Evolutionary conservation across 495 filamentous ascomycete genomes (phyloP), one percentile per base, ranked within the genome.

Genomic region (Aspergillus sclerotiicarbonarius): DNA sequence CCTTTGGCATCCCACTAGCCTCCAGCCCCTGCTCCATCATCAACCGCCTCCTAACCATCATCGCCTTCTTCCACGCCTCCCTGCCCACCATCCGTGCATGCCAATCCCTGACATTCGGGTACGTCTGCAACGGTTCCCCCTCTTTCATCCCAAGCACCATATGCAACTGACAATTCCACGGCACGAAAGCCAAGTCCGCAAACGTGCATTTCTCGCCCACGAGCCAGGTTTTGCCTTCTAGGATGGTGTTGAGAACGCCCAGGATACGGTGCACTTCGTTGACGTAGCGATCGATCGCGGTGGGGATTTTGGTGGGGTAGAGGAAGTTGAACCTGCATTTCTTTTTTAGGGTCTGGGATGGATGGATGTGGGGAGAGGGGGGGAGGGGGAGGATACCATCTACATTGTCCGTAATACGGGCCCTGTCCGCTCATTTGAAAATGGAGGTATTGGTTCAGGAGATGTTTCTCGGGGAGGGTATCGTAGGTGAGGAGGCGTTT

Each of bases 121-220:
- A n/a, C n/a, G n/a, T n/a, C n/a, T n/a, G n/a, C n/a, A n/a, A n/a
- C n/a, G n/a, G n/a, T n/a, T n/a, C n/a, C n/a, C n/a, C n/a, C n/a
- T n/a, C n/a, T n/a, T n/a, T n/a, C n/a, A n/a, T n/a, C n/a, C n/a
- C n/a, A n/a, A 45, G 47, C 48, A 33, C n/a, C 3, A n/a, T 32
- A 29, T 55, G 21, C 47, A 4, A 19, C 41, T n/a, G 1, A 18
- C 33, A 30, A n/a, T 64, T 57, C 70, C 71, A 84, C 0, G 75
- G 62, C 13, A 82, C 58, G 54, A 82, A 84, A 13, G 68, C 59
- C 35, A 82, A 51, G 57, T 84, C 82, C 19, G 70, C 76, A 56
- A 74, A 80, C 8, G 72, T 76, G 53, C 62, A 67, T 58, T 82
- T 84, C 51, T 80, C 72, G n/a, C 82, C 80, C 1, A 84, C 78